Evolutionary conservation across 2,329 filamentous ascomycete species (phyloP), one percentile per base, ranked within the genome.

Genomic region (Grosmannia serpens): DNA sequence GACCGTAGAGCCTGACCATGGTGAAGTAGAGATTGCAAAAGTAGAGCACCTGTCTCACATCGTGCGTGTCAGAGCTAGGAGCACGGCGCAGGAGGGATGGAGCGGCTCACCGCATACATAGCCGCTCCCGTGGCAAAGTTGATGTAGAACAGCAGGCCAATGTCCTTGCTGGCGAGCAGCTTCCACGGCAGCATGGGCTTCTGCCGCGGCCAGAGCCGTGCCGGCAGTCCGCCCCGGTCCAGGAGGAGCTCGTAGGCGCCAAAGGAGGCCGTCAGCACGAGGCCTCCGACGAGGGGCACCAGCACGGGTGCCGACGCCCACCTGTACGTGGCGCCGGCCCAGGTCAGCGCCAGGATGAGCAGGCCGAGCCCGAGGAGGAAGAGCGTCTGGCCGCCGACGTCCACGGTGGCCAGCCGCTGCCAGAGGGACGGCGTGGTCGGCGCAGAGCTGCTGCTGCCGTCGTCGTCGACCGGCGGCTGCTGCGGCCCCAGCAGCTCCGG

Each of bases 101-200:
- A 8, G 11, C 27, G 9, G 11, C 56, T 27, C 10, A 26, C 29
- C 47, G 71, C 27, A 62, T 74, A 80, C 74, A 76, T 77, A 56
- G 73, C 75, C 64, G 82, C 78, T 4, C 85, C 85, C 0, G 79
- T 78, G 4, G 77, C 74, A 64, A 85, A 81, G 62, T 84, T 83
- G 62, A 85, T 76, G 59, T 79, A 78, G 61, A 82, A 79, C n/a
- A 88, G 68, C n/a, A 87, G 71, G 0, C 76, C 73, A 1, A 83
- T 79, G 62, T 89, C 83, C 38, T 77, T 75, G 58, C 79, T 75
- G 3, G 71, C 69, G 52, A 88, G 74, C 24, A 88, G 69, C 9
- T 74, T 70, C 68, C 83, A 85, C 0, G 84, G 83, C 17, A 88
- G 75, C 84, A 55, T 75, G 67, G 84, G 73, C 49, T 75, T 74